A percentile compares a stretch with the other conserved stretches of the same genome.
phyloP scores from a whole-genome alignment of 768 basidiomycete genomes.

The Tricholoma sp. region DNA sequence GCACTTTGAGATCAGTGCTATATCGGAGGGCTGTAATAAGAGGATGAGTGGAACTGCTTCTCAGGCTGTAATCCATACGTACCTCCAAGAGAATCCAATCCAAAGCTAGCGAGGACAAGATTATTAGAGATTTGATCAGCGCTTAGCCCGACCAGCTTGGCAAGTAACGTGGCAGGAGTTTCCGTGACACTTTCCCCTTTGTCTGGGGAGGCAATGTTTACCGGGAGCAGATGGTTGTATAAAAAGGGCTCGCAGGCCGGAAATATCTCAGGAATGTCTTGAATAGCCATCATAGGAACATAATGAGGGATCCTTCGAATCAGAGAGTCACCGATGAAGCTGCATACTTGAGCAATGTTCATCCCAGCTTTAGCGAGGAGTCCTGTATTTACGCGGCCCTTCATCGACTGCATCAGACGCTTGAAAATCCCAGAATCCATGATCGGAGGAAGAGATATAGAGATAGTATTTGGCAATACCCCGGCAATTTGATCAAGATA shows the following conservation, averaged over 20 bases:
- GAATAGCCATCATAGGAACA: not conserved
- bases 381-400: conserved; percentile 1
- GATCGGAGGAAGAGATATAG: conserved; percentile 9
- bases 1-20: not conserved
- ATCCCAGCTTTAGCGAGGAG: not conserved
- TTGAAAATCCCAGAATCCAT: conserved; percentile 8
- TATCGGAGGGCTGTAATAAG: not conserved
- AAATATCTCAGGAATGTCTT: not conserved
- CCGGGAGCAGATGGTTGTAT: not conserved
- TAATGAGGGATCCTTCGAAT: conserved; percentile 1
- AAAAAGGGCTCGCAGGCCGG: not conserved
- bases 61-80: not conserved
- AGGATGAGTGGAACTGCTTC: no score
- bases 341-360: not conserved
- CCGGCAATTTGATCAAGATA: conserved; percentile 5
- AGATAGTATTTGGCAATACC: conserved; percentile 6
- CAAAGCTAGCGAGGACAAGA: not conserved
- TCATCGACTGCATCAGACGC: conserved; percentile 5
- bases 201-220: not conserved
- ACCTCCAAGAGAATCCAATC: conserved; percentile 1
- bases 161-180: not conserved
- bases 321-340: not conserved
- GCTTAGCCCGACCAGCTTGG: not conserved
- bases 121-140: not conserved
- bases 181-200: not conserved